These are phyloP conservation scores for Melampsora larici-populina DNA, from an alignment of 1,284 basidiomycete genomes.

Conservation along the genomic window DNA sequence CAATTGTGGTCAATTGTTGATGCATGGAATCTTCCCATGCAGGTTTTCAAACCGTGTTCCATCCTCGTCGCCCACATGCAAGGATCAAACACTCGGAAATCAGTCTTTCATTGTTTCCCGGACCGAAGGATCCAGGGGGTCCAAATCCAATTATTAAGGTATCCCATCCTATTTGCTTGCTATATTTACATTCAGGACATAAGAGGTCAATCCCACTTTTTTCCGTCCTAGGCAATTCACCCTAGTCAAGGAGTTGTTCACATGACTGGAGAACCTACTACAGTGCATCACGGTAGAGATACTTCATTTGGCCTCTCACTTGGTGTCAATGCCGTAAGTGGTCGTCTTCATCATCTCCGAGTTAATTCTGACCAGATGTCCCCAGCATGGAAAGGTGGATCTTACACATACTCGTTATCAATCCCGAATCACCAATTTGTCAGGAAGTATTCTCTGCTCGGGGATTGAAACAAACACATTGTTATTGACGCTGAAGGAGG, in stretches of 20 bases:
- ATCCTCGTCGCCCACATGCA: conserved; percentile 36
- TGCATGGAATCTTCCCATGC: not conserved
- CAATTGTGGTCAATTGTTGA: too few species aligned
- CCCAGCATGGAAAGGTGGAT: conserved; percentile 32
- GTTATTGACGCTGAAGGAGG: conserved; percentile 41
- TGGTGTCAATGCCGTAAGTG: conserved; percentile 39
- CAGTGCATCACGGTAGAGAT: conserved; percentile 29
- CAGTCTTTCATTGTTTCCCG: conserved; percentile 18
- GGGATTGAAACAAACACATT: conserved; percentile 43
- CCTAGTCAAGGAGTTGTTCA: conserved; percentile 41
- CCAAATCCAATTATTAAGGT: conserved; percentile 41
- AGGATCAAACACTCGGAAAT: conserved; percentile 43
- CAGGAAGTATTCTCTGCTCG: conserved; percentile 30
- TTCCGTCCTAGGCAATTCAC: conserved; percentile 35
- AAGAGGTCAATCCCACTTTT: too few species aligned
- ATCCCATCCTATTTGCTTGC: not conserved
- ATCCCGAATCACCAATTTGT: conserved; percentile 4
- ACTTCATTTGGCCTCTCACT: conserved; percentile 38
- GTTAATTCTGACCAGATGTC: not conserved
- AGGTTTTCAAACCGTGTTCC: conserved; percentile 42
- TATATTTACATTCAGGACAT: too few species aligned
- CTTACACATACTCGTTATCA: conserved; percentile 37
- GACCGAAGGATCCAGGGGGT: not conserved
- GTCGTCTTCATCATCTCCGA: not conserved
- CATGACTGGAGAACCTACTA: conserved; percentile 32